Evolutionary conservation across 768 basidiomycete genomes (phyloP).

Genomic region (Austroboletus eburneus): DNA sequence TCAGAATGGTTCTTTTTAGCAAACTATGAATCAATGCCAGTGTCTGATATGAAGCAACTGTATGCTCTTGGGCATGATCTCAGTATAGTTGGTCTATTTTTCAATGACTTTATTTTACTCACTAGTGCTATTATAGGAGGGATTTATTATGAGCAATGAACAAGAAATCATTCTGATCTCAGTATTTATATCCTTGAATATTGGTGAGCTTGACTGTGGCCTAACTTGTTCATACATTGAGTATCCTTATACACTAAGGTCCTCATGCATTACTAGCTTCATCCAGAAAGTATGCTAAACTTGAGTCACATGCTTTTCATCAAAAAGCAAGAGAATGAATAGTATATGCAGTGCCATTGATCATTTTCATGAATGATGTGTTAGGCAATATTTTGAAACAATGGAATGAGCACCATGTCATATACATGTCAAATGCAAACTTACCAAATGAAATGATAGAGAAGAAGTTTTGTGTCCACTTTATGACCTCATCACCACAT

Average conservation of each 20-base stretch:
- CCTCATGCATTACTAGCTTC: background rate
- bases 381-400: conserved; percentile 34
- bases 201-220: background rate
- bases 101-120: too few species aligned
- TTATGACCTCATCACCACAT: conserved; percentile 32
- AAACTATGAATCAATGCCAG: too few species aligned
- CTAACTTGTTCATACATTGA: background rate
- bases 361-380: conserved; percentile 33
- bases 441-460: conserved; percentile 28
- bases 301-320: conserved; percentile 15
- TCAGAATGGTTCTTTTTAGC: background rate
- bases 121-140: too few species aligned
- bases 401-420: conserved; percentile 33
- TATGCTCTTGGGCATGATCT: too few species aligned
- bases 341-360: conserved; percentile 17
- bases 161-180: too few species aligned
- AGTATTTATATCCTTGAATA: too few species aligned
- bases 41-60: background rate
- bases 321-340: conserved; percentile 12
- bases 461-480: conserved; percentile 27
- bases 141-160: too few species aligned
- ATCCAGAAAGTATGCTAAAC: background rate
- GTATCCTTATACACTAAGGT: background rate
- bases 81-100: too few species aligned
- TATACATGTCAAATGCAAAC: conserved; percentile 31